Evolutionary conservation across 345 rosid genomes (phyloP).

Genomic region (Hevea brasiliensis): DNA sequence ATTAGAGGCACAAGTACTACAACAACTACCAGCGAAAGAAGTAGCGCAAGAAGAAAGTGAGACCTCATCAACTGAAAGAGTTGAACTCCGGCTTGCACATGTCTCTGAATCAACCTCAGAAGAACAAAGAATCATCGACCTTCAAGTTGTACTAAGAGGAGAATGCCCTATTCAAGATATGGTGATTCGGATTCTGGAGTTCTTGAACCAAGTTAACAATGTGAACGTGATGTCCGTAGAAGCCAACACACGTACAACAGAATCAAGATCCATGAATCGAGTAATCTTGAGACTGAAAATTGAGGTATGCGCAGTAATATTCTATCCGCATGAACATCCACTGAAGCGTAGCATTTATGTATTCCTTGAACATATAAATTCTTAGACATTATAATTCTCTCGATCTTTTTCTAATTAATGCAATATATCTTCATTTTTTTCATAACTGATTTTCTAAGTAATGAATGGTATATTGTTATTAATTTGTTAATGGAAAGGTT

Average conservation of each 20-base stretch:
- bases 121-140: constrained; percentile 38
- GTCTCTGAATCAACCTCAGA: constrained; percentile 48
- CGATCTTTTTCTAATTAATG: no score
- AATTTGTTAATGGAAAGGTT: no score
- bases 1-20: constrained; percentile 45
- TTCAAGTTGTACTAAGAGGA: constrained; percentile 51
- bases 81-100: constrained; percentile 35
- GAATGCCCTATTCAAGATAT: constrained; percentile 34
- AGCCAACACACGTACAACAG: constrained; percentile 36
- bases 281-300: constrained; percentile 48
- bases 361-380: background rate
- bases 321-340: no score
- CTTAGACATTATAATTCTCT: background rate
- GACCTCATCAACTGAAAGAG: constrained; percentile 25
- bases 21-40: constrained; percentile 15
- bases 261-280: constrained; percentile 29
- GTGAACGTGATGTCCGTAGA: constrained; percentile 56
- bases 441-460: background rate
- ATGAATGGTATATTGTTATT: no score
- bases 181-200: constrained; percentile 57
- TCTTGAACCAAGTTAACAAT: constrained; percentile 51
- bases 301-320: constrained; percentile 46
- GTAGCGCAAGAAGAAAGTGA: constrained; percentile 25
- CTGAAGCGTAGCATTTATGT: background rate
- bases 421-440: no score